Conservation (phyloP, 108 stramenopile genomes). For the Skeletonema menzelii region DNA sequence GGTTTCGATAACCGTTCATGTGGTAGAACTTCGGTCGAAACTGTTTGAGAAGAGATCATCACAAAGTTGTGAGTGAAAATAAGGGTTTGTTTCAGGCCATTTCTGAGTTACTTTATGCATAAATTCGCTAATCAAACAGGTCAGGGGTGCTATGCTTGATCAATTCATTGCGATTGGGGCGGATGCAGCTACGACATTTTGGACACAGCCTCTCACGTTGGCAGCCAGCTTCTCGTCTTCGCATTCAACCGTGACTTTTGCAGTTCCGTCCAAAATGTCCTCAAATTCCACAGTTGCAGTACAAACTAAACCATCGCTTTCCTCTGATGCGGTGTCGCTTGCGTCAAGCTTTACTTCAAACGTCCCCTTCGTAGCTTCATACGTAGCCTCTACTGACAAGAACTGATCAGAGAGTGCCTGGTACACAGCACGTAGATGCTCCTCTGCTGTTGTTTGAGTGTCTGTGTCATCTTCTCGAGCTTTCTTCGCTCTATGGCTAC, state of each 20-base stretch:
- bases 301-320: conserved; percentile 43
- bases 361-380: conserved; percentile 69
- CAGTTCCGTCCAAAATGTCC: conserved; percentile 42
- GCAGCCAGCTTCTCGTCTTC: conserved; percentile 69
- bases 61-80: no score
- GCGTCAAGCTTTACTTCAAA: conserved; percentile 79
- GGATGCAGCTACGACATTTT: conserved; percentile 55
- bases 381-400: conserved; percentile 73
- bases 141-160: neutral
- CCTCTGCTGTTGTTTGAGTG: conserved; percentile 50
- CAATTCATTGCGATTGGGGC: conserved; percentile 36
- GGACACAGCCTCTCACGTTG: conserved; percentile 74
- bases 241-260: conserved; percentile 80
- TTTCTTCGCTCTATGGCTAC: conserved; percentile 62
- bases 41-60: no score
- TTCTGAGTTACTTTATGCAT: neutral
- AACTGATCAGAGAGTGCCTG: conserved; percentile 78
- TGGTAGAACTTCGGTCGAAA: no score
- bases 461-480: conserved; percentile 30
- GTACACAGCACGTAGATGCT: conserved; percentile 52
- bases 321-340: conserved; percentile 35
- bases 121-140: neutral
- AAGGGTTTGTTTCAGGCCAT: no score
- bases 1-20: no score
- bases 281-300: conserved; percentile 71